Evolutionary conservation across 371 early-diverging fungal species (phyloP), one percentile per base, ranked within the genome.

Genomic region (Syncephalastrum racemosum): DNA sequence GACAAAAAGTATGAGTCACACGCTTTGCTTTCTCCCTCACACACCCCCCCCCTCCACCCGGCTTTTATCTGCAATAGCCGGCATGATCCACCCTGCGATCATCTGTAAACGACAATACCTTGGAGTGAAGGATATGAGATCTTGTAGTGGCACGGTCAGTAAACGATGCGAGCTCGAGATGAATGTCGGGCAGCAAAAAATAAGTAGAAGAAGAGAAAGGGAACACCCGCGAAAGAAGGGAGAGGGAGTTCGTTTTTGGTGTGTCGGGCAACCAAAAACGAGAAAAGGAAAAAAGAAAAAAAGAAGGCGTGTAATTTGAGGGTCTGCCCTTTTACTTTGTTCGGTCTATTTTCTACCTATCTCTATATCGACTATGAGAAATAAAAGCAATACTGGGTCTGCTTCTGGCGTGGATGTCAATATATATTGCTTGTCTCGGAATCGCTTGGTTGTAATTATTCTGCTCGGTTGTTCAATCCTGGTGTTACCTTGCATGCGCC

Each of bases 81-180:
- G 12, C 36, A 31, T 31, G 36, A 31, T 31, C 36, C 36, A 8
- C 36, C 36, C 36, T 31, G 36, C 36, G 36, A 31, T 31, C 19
- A 45, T 45, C 45, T 45, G 16, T 4, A 20, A 47, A 22, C 16
- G 47, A 47, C 25, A 47, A 14, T 23, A 18, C 14, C 47, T 47
- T 23, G 22, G 14, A 47, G 20, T 25, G 47, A 16, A 22, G 20
- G 5, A 20, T 23, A 47, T 25, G 10, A 8, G 36, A 31, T 31
- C 36, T 31, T 5, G 36, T 12, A 31, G 12, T 47, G 25, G 22
- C 47, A 47, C 25, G 47, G 47, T 47, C 22, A 47, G 18, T 47
- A 47, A 47, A 13, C 25, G 22, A 20, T 20, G 47, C 47, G 20
- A 20, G 25, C 47, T 47, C 47, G 47, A 47, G 47, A 47, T 47